These are phyloP conservation scores for Thelonectria blattea DNA, from an alignment of 2,329 filamentous ascomycete genomes.

Conservation along the genomic window DNA sequence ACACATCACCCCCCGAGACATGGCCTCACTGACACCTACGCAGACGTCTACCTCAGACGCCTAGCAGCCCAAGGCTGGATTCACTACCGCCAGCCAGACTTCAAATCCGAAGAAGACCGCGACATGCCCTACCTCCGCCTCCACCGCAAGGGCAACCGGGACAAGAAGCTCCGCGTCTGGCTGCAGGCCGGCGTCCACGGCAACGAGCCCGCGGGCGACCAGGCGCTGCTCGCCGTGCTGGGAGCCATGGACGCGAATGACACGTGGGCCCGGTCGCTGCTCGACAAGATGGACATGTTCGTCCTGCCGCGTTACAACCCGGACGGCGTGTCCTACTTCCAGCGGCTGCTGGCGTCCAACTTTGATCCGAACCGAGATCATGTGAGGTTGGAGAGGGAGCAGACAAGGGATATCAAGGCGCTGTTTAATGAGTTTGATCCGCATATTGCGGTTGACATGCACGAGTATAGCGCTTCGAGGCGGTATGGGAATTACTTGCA, in stretches of 20 bases:
- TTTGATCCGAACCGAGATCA: constrained; percentile 44
- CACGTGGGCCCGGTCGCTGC: constrained; percentile 38
- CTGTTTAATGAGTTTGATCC: constrained; percentile 38
- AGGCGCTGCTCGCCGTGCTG: constrained; percentile 39
- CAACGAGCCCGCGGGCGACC: constrained; percentile 43
- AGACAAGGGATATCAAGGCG: constrained; percentile 41
- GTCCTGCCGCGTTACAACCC: constrained; percentile 43
- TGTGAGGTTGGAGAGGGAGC: constrained; percentile 41
- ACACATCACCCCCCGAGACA: not conserved
- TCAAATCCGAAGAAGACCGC: constrained; percentile 4
- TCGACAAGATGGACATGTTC: constrained; percentile 39
- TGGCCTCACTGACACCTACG: not conserved
- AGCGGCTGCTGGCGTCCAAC: constrained; percentile 38
- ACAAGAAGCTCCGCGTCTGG: constrained; percentile 40
- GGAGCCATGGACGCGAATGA: constrained; percentile 40
- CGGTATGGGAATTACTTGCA: constrained; percentile 34
- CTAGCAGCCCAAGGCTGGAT: not conserved
- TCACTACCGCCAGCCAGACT: not conserved
- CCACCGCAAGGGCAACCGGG: not conserved
- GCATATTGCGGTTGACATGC: constrained; percentile 43
- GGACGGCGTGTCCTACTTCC: constrained; percentile 44
- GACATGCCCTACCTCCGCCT: constrained; percentile 27
- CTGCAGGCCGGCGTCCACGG: constrained; percentile 43
- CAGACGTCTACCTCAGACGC: not conserved
- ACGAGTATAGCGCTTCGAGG: constrained; percentile 37